These are phyloP conservation scores for Cinnamomum micranthum DNA, from an alignment of 164 flowering plant genomes.

Conservation along the genomic window DNA sequence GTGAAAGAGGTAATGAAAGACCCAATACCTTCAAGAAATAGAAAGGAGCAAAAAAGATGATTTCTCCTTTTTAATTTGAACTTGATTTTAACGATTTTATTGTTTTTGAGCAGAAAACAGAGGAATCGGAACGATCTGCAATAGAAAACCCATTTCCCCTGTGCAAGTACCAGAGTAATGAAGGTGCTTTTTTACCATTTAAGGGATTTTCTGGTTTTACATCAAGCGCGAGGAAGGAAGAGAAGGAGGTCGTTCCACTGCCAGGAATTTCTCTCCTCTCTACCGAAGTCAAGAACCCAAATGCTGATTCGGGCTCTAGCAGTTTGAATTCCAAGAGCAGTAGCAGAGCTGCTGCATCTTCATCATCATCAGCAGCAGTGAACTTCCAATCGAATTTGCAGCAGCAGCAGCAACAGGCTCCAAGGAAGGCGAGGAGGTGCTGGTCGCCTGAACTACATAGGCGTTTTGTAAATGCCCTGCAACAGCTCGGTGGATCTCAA, in stretches of 20 bases:
- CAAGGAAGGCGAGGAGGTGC: constrained; percentile 78
- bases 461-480: constrained; percentile 64
- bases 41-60: too few relatives aligned
- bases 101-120: not conserved
- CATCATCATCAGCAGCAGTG: constrained; percentile 14
- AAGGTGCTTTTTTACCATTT: constrained; percentile 36
- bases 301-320: constrained; percentile 24
- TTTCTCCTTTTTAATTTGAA: not conserved
- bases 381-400: not conserved
- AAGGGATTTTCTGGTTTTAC: constrained; percentile 23
- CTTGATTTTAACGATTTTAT: not conserved
- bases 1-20: constrained; percentile 8
- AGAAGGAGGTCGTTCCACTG: constrained; percentile 29
- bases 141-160: constrained; percentile 14
- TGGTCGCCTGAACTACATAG: constrained; percentile 91
- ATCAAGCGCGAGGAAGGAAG: constrained; percentile 29
- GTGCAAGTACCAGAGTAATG: constrained; percentile 21
- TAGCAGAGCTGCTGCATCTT: constrained; percentile 10
- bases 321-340: constrained; percentile 25
- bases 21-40: not conserved
- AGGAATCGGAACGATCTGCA: constrained; percentile 3
- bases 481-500: constrained; percentile 80
- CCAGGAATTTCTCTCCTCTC: constrained; percentile 39
- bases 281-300: constrained; percentile 31
- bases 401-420: constrained; percentile 32